phyloP scores from a whole-genome alignment of 1,139 yeast species.

The Pichia sp. region DNA sequence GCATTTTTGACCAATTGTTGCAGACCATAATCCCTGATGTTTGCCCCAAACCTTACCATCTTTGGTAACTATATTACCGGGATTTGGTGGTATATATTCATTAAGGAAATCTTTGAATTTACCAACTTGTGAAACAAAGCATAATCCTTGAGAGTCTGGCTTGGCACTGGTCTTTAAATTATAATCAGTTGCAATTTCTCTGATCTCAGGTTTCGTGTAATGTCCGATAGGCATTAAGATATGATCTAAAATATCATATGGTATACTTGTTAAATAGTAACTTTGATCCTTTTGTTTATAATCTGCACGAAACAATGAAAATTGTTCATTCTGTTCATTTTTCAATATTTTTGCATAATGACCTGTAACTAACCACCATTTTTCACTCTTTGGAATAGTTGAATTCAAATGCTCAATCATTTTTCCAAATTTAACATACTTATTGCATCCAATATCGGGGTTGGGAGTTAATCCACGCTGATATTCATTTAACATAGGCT shows the following conservation, averaged over 20 bases:
- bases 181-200: conserved; percentile 54
- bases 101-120: conserved; percentile 68
- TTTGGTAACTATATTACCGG: conserved; percentile 71
- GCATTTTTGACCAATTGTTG: conserved; percentile 83
- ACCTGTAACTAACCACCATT: conserved; percentile 92
- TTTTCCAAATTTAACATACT: conserved; percentile 78
- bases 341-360: conserved; percentile 70
- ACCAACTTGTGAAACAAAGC: conserved; percentile 79
- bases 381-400: conserved; percentile 6
- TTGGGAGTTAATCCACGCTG: conserved; percentile 79
- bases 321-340: conserved; percentile 26
- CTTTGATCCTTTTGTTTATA: conserved; percentile 79
- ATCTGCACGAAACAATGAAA: conserved; percentile 52
- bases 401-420: conserved; percentile 48
- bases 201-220: conserved; percentile 63
- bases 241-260: conserved; percentile 39
- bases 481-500: conserved; percentile 80
- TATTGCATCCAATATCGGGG: conserved; percentile 88
- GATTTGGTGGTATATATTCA: conserved; percentile 64
- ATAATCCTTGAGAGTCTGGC: conserved; percentile 91
- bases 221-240: conserved; percentile 78
- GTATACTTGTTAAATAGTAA: conserved; percentile 72
- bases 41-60: conserved; percentile 73
- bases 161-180: conserved; percentile 61
- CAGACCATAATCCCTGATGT: conserved; percentile 88